Percentiles rank a stretch among this genome's conserved stretches.
Conservation (phyloP, 106 monocot species). For the Vanilla planifolia region DNA sequence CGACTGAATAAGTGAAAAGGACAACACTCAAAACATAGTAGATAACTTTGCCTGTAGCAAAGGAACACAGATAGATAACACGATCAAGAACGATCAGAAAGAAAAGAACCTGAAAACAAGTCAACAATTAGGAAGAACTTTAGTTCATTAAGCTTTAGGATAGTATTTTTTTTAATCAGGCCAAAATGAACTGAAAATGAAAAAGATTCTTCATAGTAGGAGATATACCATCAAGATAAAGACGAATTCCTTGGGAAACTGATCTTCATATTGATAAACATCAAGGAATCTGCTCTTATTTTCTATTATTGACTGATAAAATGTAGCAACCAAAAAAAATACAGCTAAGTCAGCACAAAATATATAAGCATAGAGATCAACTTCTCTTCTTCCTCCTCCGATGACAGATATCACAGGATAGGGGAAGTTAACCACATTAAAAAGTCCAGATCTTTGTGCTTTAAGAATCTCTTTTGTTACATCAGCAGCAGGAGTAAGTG, state of each 20-base stretch:
- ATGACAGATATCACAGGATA: constrained; percentile 85
- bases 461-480: constrained; percentile 68
- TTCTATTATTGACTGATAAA: constrained; percentile 91
- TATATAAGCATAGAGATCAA: constrained; percentile 90
- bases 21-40: constrained; percentile 85
- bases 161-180: too few species aligned
- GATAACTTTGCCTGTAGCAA: constrained; percentile 64
- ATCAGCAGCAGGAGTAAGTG: constrained; percentile 87
- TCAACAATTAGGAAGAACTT: neutral
- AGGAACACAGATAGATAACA: constrained; percentile 87
- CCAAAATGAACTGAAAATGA: constrained; percentile 13
- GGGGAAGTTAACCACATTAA: constrained; percentile 65
- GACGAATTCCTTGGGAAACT: constrained; percentile 96
- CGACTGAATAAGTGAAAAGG: constrained; percentile 89
- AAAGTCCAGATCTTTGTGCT: constrained; percentile 39
- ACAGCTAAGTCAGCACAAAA: constrained; percentile 97
- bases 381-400: constrained; percentile 82
- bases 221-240: constrained; percentile 97
- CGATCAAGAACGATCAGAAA: constrained; percentile 97
- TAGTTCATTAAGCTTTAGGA: neutral
- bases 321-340: constrained; percentile 90
- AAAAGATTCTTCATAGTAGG: too few species aligned
- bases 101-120: constrained; percentile 77
- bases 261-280: constrained; percentile 95
- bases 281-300: constrained; percentile 92